Conservation (phyloP, 139 green algal species). For the Coelastrella sp. region DNA sequence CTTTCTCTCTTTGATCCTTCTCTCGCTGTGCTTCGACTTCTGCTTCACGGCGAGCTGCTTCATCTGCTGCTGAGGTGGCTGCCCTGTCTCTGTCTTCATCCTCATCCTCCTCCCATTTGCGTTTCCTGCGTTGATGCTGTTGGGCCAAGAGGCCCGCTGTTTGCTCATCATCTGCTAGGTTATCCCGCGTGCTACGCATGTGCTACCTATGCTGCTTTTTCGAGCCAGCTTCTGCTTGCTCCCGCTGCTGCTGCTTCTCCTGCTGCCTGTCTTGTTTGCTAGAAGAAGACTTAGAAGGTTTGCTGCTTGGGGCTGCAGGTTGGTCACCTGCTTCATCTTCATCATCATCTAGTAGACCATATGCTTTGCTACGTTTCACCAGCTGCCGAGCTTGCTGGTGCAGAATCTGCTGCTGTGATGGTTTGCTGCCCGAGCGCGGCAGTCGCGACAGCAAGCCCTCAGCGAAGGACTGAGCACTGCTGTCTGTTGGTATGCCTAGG, state of each 20-base stretch:
- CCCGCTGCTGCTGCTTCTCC: conserved; percentile 50
- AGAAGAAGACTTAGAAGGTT: neutral
- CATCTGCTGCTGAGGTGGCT: conserved; percentile 34
- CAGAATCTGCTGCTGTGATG: conserved; percentile 29
- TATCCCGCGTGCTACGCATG: conserved; percentile 2
- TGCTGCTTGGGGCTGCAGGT: conserved; percentile 29
- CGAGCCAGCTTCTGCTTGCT: conserved; percentile 14
- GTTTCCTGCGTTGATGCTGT: conserved; percentile 53
- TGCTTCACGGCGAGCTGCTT: conserved; percentile 56
- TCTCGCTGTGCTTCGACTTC: conserved; percentile 50
- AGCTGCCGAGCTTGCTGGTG: conserved; percentile 62
- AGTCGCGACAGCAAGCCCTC: conserved; percentile 65
- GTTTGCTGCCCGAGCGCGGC: conserved; percentile 37
- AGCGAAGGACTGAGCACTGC: conserved; percentile 62
- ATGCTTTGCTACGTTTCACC: conserved; percentile 61
- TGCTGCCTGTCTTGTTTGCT: conserved; percentile 35
- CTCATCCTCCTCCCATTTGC: conserved; percentile 80
- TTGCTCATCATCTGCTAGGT: conserved; percentile 50
- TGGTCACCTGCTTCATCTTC: conserved; percentile 64
- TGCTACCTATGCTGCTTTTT: conserved; percentile 32
- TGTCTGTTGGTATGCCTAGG: conserved; percentile 66
- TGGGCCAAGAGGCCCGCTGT: neutral
- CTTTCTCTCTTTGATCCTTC: conserved; percentile 73
- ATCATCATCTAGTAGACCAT: conserved; percentile 69
- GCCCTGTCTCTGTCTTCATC: conserved; percentile 44